phyloP scores from a whole-genome alignment of 176 grass and related monocot genomes.

The maize (Zea mays) region Zm-B73-REFERENCE-NAM-5.0 NC_050103.1:72584001-72584500 shows the following conservation, averaged over 20 bases:
- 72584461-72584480: slow-evolving; percentile 25
- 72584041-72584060: slow-evolving; percentile 13
- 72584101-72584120: neutral
- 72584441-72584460: slow-evolving; percentile 12
- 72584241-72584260: slow-evolving; percentile 21
- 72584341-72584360: neutral
- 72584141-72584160: slow-evolving; percentile 32
- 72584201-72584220: slow-evolving; percentile 24
- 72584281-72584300: neutral
- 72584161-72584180: slow-evolving; percentile 19
- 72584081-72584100: neutral
- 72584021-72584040: slow-evolving; percentile 1
- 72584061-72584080: slow-evolving; percentile 11
- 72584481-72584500: slow-evolving; percentile 42
- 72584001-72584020: slow-evolving; percentile 22
- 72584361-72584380: neutral
- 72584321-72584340: neutral
- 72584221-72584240: slow-evolving; percentile 10
- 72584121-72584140: slow-evolving; percentile 34
- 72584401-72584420: slow-evolving; percentile 2
- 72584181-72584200: slow-evolving; percentile 13
- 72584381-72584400: neutral
- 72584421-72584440: neutral
- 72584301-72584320: slow-evolving; percentile 19
- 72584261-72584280: slow-evolving; percentile 11